Base-by-base conservation (phyloP, 2,329 filamentous ascomycete genomes). In the Fusarium stilboides region DNA sequence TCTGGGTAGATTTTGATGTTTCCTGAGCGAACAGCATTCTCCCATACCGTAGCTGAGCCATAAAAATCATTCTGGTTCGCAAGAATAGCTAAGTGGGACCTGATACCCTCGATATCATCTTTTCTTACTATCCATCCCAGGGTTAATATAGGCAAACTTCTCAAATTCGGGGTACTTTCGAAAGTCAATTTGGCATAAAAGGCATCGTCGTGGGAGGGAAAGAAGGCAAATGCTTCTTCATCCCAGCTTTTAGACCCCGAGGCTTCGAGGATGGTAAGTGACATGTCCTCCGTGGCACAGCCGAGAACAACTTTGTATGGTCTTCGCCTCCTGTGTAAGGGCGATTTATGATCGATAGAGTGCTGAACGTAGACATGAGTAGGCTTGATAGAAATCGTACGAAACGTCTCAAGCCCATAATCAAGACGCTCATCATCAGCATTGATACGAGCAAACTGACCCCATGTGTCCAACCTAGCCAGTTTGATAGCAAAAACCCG, bases 301-400 rank as follows among this genome's bases (percentile, higher is more conserved):
- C 43, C 26, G 3, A 63, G 57, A 34, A 37, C 31, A 14, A 62
- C 36, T 8, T 39, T 39, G 12, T 36, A 54, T 3, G 43, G 36
- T 3, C 8, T 34, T 1, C 33, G 26, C n/a, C 17, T 40, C 0
- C 22, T 36, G 14, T 53, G 12, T 5, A 54, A 13, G 5, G 47
- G 59, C 7, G 42, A 47, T 8, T 37, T 26, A 15, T 61, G 34
- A 14, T 59, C 33, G 19, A 63, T 62, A 1, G 17, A 45, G 24
- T 63, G 39, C n/a, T 63, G 49, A 15, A 63, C 17, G 3, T 63
- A 63, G 8, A 63, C 53, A 22, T 63, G 57, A 6, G 37, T 55
- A 6, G 57, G 36, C 13, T 49, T 62, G 12, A 44, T 39, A 4
- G 34, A 22, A 7, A 51, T 40, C 1, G 34, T 39, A 19, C 22